A percentile compares a stretch with the other conserved stretches of the same genome.
Evolutionary conservation across 148 eudicot species (phyloP).

Genomic region (Dysphania ambrosioides): DNA sequence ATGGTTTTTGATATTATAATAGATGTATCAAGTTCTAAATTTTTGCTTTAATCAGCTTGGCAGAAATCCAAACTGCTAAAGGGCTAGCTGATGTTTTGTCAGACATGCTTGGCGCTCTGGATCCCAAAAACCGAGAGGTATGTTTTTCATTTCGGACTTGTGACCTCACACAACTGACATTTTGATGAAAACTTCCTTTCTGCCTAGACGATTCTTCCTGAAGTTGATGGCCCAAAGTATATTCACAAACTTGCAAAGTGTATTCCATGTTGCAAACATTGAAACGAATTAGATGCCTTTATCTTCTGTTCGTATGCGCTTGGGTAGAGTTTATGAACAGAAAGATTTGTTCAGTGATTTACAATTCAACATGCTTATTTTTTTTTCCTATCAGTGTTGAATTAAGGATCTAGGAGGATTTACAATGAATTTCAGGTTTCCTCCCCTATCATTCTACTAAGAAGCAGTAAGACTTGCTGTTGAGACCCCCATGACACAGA

Average conservation of each 20-base stretch:
- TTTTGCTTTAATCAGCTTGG: slow-evolving; percentile 44
- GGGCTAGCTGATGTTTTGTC: slow-evolving; percentile 71
- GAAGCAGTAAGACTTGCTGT: not conserved
- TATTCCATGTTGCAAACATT: not conserved
- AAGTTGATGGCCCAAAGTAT: not conserved
- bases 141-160: not conserved
- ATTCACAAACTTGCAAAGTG: too few species aligned
- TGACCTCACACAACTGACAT: too few species aligned
- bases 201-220: not conserved
- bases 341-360: not conserved
- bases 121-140: slow-evolving; percentile 50
- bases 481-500: not conserved
- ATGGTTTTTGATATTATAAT: not conserved
- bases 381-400: not conserved
- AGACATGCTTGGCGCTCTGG: slow-evolving; percentile 78
- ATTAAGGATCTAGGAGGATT: not conserved
- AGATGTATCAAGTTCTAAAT: not conserved
- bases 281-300: not conserved
- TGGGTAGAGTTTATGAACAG: not conserved
- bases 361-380: too few species aligned
- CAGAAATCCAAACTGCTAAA: slow-evolving; percentile 70
- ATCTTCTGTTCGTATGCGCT: not conserved
- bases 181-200: not conserved
- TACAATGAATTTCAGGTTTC: not conserved
- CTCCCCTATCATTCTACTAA: not conserved